phyloP scores from a whole-genome alignment of 1,284 basidiomycete genomes.

The Ustilago esculenta region DNA sequence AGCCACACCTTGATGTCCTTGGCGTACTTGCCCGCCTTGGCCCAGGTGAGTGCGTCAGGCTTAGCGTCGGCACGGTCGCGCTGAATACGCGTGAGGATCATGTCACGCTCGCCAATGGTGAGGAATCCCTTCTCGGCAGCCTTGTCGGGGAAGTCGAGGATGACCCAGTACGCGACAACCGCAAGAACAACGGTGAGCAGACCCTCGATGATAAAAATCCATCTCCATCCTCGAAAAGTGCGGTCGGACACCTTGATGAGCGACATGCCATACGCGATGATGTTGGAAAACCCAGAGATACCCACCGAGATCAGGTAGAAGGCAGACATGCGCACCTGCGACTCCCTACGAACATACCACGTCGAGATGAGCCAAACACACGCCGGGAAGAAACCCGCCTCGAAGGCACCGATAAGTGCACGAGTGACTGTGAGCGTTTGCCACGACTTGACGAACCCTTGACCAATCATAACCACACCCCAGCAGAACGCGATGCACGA shows the following conservation, averaged over 20 bases:
- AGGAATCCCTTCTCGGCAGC: slow-evolving; percentile 68
- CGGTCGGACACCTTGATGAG: slow-evolving; percentile 29
- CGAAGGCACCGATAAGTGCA: slow-evolving; percentile 66
- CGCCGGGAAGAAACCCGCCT: slow-evolving; percentile 62
- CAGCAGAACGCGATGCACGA: slow-evolving; percentile 65
- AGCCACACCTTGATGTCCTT: slow-evolving; percentile 69
- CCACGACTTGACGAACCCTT: slow-evolving; percentile 50
- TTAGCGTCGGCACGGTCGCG: slow-evolving; percentile 69
- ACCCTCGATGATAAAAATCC: slow-evolving; percentile 53
- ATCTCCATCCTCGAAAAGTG: slow-evolving; percentile 64
- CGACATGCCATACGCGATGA: slow-evolving; percentile 65
- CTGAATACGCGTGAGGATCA: slow-evolving; percentile 68
- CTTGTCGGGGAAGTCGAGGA: slow-evolving; percentile 70
- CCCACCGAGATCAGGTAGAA: slow-evolving; percentile 68
- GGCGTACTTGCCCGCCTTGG: slow-evolving; percentile 66
- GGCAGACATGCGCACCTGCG: slow-evolving; percentile 66
- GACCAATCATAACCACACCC: slow-evolving; percentile 68
- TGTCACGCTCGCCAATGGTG: slow-evolving; percentile 65
- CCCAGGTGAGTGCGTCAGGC: slow-evolving; percentile 66
- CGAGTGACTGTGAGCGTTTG: slow-evolving; percentile 67
- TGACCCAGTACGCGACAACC: slow-evolving; percentile 45
- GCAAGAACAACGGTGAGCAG: slow-evolving; percentile 47
- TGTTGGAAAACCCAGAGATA: slow-evolving; percentile 68
- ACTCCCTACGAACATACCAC: slow-evolving; percentile 70
- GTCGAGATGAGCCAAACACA: slow-evolving; percentile 69